These are phyloP conservation scores for Cadophora malorum DNA, from an alignment of 2,329 filamentous ascomycete species.

Conservation along the genomic window DNA sequence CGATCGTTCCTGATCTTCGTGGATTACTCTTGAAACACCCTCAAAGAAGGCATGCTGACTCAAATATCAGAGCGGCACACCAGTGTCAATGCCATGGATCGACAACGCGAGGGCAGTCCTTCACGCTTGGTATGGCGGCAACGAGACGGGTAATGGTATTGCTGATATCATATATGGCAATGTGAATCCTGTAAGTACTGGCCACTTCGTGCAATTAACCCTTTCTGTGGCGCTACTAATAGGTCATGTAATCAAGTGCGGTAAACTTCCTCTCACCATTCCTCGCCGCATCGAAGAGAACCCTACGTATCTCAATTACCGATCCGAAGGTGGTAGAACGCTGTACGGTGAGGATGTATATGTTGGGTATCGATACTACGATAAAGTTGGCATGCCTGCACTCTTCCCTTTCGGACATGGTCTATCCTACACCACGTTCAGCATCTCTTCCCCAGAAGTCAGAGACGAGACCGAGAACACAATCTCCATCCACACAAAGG, in stretches of 20 bases:
- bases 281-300: background rate
- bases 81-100: slow-evolving; percentile 73
- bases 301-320: background rate
- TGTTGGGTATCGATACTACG: slow-evolving; percentile 80
- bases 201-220: too few relatives aligned
- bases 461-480: background rate
- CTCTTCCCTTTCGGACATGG: slow-evolving; percentile 82
- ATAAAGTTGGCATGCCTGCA: slow-evolving; percentile 65
- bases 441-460: slow-evolving; percentile 50
- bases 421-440: slow-evolving; percentile 67
- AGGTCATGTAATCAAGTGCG: background rate
- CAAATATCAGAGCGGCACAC: slow-evolving; percentile 58
- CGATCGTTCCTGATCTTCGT: too few relatives aligned
- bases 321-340: slow-evolving; percentile 69
- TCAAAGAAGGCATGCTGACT: too few relatives aligned
- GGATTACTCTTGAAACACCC: too few relatives aligned
- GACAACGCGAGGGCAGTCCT: slow-evolving; percentile 60
- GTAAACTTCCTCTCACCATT: background rate
- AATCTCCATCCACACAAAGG: background rate
- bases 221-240: too few relatives aligned
- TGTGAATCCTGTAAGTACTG: slow-evolving; percentile 59
- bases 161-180: slow-evolving; percentile 78
- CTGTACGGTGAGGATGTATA: slow-evolving; percentile 82
- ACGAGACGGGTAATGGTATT: slow-evolving; percentile 80
- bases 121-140: slow-evolving; percentile 84